Percentiles rank a stretch among this genome's conserved stretches.
Evolutionary conservation across 192 early-diverging fungal species (phyloP).

Genomic region (Coemansia asiatica): DNA sequence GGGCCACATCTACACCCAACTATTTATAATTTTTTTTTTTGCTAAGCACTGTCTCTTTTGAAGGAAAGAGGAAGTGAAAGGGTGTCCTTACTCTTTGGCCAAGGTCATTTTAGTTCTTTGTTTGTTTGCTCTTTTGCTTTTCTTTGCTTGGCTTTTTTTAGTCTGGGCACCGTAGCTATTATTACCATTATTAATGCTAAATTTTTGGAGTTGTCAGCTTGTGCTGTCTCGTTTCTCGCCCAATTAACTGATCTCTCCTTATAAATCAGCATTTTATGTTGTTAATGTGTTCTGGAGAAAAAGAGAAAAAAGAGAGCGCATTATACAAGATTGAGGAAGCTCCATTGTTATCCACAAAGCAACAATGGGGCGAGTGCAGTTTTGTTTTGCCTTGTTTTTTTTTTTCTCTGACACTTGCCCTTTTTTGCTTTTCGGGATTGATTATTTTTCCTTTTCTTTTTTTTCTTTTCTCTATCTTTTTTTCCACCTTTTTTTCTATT

Average conservation of each 20-base stretch:
- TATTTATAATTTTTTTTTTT: too few species aligned
- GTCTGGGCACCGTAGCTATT: not conserved
- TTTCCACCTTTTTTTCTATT: slow-evolving; percentile 4
- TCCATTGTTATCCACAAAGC: not conserved
- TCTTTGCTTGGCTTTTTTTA: not conserved
- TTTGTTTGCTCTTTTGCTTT: not conserved
- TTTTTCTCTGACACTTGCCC: not conserved
- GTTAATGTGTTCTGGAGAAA: not conserved
- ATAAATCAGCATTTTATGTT: not conserved
- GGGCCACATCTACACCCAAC: too few species aligned
- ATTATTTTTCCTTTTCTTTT: slow-evolving; percentile 19
- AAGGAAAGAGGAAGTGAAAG: slow-evolving; percentile 20
- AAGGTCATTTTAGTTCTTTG: not conserved
- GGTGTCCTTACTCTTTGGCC: not conserved
- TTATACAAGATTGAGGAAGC: not conserved
- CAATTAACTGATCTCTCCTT: not conserved
- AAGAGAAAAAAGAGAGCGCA: not conserved
- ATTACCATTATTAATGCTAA: not conserved
- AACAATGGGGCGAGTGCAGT: not conserved
- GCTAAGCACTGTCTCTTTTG: too few species aligned
- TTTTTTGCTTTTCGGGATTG: slow-evolving; percentile 21
- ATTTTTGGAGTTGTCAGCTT: not conserved
- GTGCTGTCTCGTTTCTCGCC: not conserved
- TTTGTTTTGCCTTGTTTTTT: slow-evolving; percentile 1
- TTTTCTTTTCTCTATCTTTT: slow-evolving; percentile 25